Evolutionary conservation across 257 asterid species (phyloP).

Genomic region (Ligustrum vulgare): DNA sequence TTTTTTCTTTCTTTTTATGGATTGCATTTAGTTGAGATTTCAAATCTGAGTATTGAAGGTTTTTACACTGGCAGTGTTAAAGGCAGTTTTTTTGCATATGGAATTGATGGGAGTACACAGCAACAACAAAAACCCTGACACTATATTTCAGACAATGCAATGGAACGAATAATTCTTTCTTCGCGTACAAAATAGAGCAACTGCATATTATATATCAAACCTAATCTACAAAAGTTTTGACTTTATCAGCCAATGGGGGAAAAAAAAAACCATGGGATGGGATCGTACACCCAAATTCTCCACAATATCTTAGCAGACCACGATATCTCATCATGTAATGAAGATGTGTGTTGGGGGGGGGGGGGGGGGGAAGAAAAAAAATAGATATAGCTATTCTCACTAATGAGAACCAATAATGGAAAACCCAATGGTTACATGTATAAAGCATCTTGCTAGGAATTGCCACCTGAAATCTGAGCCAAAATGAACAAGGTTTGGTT

Average conservation of each 20-base stretch:
- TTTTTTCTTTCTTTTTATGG: not conserved
- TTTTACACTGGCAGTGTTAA: not conserved
- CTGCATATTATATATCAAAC: not conserved
- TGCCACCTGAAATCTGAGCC: not conserved
- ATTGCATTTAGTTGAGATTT: slow-evolving; percentile 19
- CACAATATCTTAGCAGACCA: not conserved
- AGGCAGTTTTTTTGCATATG: not conserved
- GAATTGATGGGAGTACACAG: not conserved
- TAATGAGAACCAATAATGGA: not conserved
- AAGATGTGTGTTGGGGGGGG: too few relatives aligned
- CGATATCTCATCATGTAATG: not conserved
- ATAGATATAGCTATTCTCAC: not conserved
- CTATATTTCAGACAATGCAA: not conserved
- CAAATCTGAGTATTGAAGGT: slow-evolving; percentile 15
- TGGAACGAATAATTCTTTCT: not conserved
- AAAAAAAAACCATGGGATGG: not conserved
- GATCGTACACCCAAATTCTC: not conserved
- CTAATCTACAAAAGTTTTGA: not conserved
- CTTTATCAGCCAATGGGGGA: not conserved
- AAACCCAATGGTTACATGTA: not conserved
- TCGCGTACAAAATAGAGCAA: not conserved
- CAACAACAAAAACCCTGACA: not conserved
- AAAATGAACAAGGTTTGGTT: not conserved
- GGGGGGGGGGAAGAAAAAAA: too few relatives aligned
- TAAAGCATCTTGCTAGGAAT: not conserved